Percentiles rank a stretch among this genome's conserved stretches.
phyloP scores from a whole-genome alignment of 164 flowering plant genomes.

The Liriodendron chinense region DNA sequence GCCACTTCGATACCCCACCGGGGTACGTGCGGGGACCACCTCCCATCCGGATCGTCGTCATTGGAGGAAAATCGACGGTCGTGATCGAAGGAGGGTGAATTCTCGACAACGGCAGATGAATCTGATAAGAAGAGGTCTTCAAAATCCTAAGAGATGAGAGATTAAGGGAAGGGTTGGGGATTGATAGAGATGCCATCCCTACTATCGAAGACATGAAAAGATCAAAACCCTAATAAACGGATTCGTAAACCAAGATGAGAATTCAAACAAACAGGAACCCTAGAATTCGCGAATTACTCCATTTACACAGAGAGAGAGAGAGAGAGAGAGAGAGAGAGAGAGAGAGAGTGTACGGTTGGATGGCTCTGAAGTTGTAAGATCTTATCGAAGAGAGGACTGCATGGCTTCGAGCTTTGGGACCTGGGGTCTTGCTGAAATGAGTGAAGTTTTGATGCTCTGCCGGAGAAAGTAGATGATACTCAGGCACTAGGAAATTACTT shows the following conservation, averaged over 20 bases:
- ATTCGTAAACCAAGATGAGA: neutral
- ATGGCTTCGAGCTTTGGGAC: too few relatives aligned
- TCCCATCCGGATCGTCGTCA: slow-evolving; percentile 63
- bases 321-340: neutral
- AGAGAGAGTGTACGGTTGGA: neutral
- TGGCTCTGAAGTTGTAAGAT: neutral
- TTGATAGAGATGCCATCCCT: neutral
- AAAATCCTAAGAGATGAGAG: slow-evolving; percentile 15
- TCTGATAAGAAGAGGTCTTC: neutral
- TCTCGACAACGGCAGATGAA: neutral
- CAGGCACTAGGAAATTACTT: too few relatives aligned
- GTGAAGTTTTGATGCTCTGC: too few relatives aligned
- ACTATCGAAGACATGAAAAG: neutral
- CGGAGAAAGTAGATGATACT: too few relatives aligned
- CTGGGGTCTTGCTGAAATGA: too few relatives aligned
- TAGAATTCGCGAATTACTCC: neutral
- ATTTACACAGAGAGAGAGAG: neutral
- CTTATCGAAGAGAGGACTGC: neutral
- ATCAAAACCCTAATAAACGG: neutral
- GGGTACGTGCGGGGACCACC: slow-evolving; percentile 92
- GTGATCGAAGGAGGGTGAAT: slow-evolving; percentile 11
- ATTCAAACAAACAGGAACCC: neutral
- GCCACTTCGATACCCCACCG: slow-evolving; percentile 90
- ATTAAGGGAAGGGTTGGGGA: slow-evolving; percentile 7
- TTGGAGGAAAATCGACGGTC: slow-evolving; percentile 1